A percentile compares a stretch with the other conserved stretches of the same genome.
These are phyloP conservation scores for Mikania micrantha DNA, from an alignment of 129 eudicot species.

Conservation along the genomic window DNA sequence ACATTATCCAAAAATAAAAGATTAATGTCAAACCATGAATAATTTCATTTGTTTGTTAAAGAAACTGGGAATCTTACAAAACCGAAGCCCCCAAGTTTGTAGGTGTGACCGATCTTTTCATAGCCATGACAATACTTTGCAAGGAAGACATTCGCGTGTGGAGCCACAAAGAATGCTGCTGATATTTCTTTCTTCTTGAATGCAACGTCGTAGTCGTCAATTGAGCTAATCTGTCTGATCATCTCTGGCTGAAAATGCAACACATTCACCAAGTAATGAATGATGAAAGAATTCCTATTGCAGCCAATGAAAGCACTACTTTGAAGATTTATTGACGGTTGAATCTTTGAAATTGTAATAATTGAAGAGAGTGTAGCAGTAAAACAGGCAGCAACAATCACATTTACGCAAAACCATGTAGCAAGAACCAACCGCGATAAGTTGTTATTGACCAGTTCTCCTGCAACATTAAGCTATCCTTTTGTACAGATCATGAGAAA, in stretches of 20 bases:
- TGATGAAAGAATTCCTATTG: conserved; percentile 49
- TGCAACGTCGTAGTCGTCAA: conserved; percentile 36
- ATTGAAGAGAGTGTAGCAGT: conserved; percentile 51
- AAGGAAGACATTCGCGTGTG: conserved; percentile 62
- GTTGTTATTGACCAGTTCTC: conserved; percentile 46
- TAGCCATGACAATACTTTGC: conserved; percentile 42
- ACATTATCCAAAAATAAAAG: background rate
- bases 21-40: background rate
- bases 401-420: conserved; percentile 42
- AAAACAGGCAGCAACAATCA: conserved; percentile 45
- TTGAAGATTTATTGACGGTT: conserved; percentile 26
- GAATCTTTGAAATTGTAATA: conserved; percentile 40
- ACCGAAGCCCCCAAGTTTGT: conserved; percentile 59
- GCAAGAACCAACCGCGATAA: conserved; percentile 45
- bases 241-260: conserved; percentile 36
- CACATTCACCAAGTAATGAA: conserved; percentile 34
- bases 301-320: conserved; percentile 47
- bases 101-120: conserved; percentile 29
- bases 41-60: background rate
- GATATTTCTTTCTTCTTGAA: conserved; percentile 39
- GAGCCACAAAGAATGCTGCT: conserved; percentile 53
- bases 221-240: conserved; percentile 28
- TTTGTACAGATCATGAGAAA: background rate
- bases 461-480: conserved; percentile 28
- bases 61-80: conserved; percentile 27